A percentile compares a stretch with the other conserved stretches of the same genome.
Evolutionary conservation across 2,329 filamentous ascomycete genomes (phyloP).

Genomic region (Neonectria coccinea): DNA sequence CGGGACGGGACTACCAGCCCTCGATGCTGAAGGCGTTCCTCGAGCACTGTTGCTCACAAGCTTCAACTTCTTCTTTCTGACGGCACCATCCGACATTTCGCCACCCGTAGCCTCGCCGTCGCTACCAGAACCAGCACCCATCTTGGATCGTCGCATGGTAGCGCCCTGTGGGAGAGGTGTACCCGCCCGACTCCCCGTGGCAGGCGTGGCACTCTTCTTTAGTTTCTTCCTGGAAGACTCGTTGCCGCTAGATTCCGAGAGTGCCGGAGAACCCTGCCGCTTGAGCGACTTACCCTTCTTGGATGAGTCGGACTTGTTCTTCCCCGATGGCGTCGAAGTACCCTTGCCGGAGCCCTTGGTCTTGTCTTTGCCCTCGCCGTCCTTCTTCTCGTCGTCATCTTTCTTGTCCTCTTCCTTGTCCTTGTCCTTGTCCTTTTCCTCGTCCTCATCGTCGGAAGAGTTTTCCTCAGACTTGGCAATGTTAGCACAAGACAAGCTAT

Average conservation of each 20-base stretch:
- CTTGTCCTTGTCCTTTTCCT: conserved; percentile 57
- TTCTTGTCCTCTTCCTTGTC: conserved; percentile 66
- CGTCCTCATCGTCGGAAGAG: conserved; percentile 53
- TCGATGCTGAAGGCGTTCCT: conserved; percentile 68
- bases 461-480: conserved; percentile 61
- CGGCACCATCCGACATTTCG: conserved; percentile 70
- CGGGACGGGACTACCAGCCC: conserved; percentile 70
- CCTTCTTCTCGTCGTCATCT: conserved; percentile 67
- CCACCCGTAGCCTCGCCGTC: conserved; percentile 79
- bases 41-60: conserved; percentile 60
- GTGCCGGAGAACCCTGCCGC: conserved; percentile 85
- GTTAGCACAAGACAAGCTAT: conserved; percentile 35
- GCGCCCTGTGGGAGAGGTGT: conserved; percentile 63
- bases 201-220: conserved; percentile 69
- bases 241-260: conserved; percentile 91
- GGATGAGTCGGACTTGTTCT: conserved; percentile 54
- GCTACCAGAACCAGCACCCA: conserved; percentile 71
- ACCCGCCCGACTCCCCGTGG: conserved; percentile 64
- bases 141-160: conserved; percentile 56
- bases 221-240: conserved; percentile 86
- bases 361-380: conserved; percentile 66
- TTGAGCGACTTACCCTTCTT: conserved; percentile 77
- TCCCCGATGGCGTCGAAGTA: conserved; percentile 66
- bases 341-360: conserved; percentile 71
- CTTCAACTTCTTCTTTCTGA: conserved; percentile 68